These are phyloP conservation scores for Ordospora pajunii DNA, from an alignment of 371 early-diverging fungal genomes.

Conservation along the genomic window DNA sequence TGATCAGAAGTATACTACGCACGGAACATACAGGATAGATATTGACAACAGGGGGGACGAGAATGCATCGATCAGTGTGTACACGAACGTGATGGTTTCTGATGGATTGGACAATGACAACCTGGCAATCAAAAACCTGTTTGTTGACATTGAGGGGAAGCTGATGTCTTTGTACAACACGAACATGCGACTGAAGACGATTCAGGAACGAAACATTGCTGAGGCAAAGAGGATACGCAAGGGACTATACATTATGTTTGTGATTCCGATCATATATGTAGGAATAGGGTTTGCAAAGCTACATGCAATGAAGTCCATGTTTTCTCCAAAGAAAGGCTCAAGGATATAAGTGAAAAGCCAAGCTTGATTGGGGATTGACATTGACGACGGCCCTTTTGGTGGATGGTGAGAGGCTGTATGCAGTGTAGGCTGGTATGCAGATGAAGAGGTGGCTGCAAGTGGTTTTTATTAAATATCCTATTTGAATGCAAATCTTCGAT, in stretches of 20 bases:
- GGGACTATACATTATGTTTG: conserved; percentile 13
- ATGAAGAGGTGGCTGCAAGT: too few species aligned
- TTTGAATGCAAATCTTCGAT: too few species aligned
- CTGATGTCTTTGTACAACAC: neutral
- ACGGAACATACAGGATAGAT: neutral
- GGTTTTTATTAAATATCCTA: too few species aligned
- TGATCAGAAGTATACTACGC: neutral
- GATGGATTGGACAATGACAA: conserved; percentile 18
- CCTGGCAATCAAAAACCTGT: conserved; percentile 12
- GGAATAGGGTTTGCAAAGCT: conserved; percentile 22
- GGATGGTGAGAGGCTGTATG: too few species aligned
- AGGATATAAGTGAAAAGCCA: neutral
- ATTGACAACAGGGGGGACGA: neutral
- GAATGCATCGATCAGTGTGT: neutral
- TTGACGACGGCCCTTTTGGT: neutral
- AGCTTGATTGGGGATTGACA: neutral
- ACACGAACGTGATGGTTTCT: neutral
- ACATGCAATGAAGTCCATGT: conserved; percentile 12
- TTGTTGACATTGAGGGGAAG: conserved; percentile 9
- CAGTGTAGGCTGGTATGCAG: too few species aligned
- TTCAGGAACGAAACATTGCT: conserved; percentile 10
- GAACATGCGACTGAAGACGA: conserved; percentile 5
- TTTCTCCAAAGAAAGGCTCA: conserved; percentile 23
- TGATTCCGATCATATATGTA: conserved; percentile 16
- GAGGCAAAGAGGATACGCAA: conserved; percentile 6